Evolutionary conservation across 169 alveolate genomes (phyloP).

Genomic region (Neospora caninum): DNA sequence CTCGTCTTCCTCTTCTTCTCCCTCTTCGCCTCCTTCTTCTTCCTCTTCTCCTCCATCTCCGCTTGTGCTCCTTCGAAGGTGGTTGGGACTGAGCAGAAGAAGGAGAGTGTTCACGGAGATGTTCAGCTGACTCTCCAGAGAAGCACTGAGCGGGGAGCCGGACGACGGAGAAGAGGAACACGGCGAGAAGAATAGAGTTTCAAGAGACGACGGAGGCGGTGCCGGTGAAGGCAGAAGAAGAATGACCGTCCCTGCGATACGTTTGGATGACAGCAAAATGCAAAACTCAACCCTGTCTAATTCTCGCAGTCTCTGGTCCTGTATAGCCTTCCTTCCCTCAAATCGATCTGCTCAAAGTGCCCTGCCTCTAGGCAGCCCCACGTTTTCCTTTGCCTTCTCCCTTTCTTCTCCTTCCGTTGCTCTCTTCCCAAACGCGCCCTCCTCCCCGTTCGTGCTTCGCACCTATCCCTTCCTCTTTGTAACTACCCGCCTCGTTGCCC

Average conservation of each 20-base stretch:
- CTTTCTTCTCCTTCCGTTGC: too few relatives aligned
- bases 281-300: not conserved
- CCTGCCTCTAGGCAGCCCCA: too few relatives aligned
- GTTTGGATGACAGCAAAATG: not conserved
- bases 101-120: not conserved
- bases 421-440: too few relatives aligned
- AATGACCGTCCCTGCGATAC: not conserved
- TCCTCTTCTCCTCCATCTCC: not conserved
- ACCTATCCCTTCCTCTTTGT: too few relatives aligned
- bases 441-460: too few relatives aligned
- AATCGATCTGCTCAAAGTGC: too few relatives aligned
- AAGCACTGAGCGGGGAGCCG: not conserved
- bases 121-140: not conserved
- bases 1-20: not conserved
- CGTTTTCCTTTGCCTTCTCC: too few relatives aligned
- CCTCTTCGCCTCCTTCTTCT: not conserved
- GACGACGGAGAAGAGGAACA: not conserved
- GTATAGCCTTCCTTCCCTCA: too few relatives aligned
- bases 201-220: not conserved
- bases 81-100: not conserved
- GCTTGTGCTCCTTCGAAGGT: not conserved
- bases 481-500: too few relatives aligned
- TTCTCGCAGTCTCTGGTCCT: too few relatives aligned
- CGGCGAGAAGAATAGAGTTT: not conserved
- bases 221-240: conserved; percentile 17